These are phyloP conservation scores for Chlorella variabilis DNA, from an alignment of 163 green algal species.

Conservation along the genomic window DNA sequence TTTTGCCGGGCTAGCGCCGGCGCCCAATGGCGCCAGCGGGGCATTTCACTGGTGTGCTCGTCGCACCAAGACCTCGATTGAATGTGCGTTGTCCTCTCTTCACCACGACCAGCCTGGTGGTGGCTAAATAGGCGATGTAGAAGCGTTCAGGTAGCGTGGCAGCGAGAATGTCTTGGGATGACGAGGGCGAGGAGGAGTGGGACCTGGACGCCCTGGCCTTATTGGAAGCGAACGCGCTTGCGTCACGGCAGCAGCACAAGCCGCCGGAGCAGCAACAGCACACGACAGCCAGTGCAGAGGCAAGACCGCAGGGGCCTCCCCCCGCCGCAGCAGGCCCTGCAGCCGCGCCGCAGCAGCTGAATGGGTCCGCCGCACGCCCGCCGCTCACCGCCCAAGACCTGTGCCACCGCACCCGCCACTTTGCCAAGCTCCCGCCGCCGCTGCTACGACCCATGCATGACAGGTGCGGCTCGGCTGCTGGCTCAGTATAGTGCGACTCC, in stretches of 20 bases:
- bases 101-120: too few species aligned
- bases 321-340: not conserved
- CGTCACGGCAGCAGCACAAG: not conserved
- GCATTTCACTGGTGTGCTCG: too few species aligned
- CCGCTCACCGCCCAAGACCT: not conserved
- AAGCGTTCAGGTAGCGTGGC: too few species aligned
- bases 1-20: too few species aligned
- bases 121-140: too few species aligned
- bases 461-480: not conserved
- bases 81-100: too few species aligned
- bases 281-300: conserved; percentile 1
- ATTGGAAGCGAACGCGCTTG: not conserved
- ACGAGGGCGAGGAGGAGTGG: conserved; percentile 1
- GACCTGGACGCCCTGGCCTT: not conserved
- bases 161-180: too few species aligned
- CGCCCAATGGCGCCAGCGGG: too few species aligned
- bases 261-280: not conserved
- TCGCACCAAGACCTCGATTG: too few species aligned
- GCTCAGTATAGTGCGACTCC: too few species aligned
- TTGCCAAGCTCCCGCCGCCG: not conserved
- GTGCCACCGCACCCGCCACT: not conserved
- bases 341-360: not conserved
- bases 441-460: not conserved
- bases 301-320: too few species aligned
- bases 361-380: not conserved